A percentile compares a stretch with the other conserved stretches of the same genome.
Conservation (phyloP, 257 asterid genomes). For the Nicotiana tabacum region DNA sequence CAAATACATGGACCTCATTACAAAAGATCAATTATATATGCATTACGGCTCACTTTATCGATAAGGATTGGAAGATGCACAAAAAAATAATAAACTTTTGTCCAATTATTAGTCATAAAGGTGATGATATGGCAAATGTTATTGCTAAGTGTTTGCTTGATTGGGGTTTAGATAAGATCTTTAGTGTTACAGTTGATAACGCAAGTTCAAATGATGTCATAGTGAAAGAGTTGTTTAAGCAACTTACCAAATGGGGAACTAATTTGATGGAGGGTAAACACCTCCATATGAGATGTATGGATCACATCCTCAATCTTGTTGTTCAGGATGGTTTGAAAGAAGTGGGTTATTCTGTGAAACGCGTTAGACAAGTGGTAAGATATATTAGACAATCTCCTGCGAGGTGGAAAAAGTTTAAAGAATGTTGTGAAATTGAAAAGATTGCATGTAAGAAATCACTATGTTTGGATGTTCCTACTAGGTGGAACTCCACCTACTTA, state of each 20-base stretch:
- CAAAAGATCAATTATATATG: background rate
- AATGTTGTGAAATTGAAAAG: background rate
- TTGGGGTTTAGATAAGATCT: background rate
- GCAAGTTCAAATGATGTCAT: background rate
- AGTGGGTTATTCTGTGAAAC: background rate
- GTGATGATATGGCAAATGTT: background rate
- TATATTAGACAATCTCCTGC: conserved; percentile 7
- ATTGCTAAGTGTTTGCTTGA: background rate
- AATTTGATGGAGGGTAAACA: background rate
- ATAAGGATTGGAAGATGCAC: background rate
- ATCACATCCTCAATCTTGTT: background rate
- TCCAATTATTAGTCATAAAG: conserved; percentile 5
- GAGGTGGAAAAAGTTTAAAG: background rate
- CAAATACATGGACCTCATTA: background rate
- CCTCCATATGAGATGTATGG: background rate
- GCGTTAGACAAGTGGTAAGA: background rate
- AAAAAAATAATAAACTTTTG: conserved; percentile 3
- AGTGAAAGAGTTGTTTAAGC: background rate
- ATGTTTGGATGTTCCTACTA: background rate
- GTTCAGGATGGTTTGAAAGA: background rate
- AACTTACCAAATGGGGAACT: background rate
- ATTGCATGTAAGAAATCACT: background rate
- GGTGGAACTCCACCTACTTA: background rate
- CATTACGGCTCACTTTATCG: background rate
- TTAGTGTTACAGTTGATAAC: background rate